Evolutionary conservation across 192 early-diverging fungal genomes (phyloP).

Genomic region (Backusella circina): DNA sequence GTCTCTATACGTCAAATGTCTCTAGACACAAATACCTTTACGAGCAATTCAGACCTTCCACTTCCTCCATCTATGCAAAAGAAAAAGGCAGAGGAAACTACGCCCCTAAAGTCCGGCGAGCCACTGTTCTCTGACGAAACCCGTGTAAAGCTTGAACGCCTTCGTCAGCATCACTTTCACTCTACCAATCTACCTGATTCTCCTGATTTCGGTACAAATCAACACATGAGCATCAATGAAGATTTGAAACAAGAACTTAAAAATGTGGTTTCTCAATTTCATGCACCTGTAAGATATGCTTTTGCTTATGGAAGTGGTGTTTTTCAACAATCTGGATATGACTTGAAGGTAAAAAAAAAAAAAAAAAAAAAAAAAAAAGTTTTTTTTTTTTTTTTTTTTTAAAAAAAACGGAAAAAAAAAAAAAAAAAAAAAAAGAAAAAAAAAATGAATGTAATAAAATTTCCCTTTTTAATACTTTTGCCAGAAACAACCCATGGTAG

Average conservation of each 20-base stretch:
- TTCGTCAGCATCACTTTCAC: slow-evolving; percentile 28
- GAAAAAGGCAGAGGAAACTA: background rate
- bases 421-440: background rate
- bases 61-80: slow-evolving; percentile 13
- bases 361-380: background rate
- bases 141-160: slow-evolving; percentile 9
- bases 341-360: slow-evolving; percentile 40
- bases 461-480: slow-evolving; percentile 8
- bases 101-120: background rate
- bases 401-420: slow-evolving; percentile 12
- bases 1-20: slow-evolving; percentile 6
- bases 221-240: slow-evolving; percentile 54
- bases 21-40: background rate
- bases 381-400: too few species aligned
- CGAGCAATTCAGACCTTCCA: background rate
- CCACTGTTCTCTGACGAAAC: slow-evolving; percentile 21
- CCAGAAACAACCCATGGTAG: slow-evolving; percentile 80
- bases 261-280: slow-evolving; percentile 41
- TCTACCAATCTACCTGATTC: slow-evolving; percentile 37
- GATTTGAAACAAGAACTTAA: slow-evolving; percentile 47
- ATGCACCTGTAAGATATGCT: slow-evolving; percentile 71
- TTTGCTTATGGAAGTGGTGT: slow-evolving; percentile 97
- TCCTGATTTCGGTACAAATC: slow-evolving; percentile 58
- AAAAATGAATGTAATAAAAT: slow-evolving; percentile 17
- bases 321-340: slow-evolving; percentile 85